Base-by-base conservation (phyloP, 805 yeast species). In the Kodamaea hsintzibuensis region DNA sequence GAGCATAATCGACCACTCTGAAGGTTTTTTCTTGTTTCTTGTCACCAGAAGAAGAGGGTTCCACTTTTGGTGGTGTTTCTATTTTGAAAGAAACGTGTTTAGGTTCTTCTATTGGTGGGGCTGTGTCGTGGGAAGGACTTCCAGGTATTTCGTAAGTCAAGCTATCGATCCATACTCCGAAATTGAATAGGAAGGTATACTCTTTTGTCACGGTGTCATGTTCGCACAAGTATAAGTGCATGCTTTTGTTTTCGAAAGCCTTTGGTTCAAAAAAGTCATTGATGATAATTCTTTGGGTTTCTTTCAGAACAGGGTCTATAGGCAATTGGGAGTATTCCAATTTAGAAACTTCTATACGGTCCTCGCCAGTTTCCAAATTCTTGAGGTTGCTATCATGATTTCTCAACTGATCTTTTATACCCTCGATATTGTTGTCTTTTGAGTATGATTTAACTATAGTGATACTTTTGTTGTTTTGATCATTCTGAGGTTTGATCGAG, bases 371-470 rank as follows among this genome's bases (percentile, higher is more conserved):
- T 30, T 49, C 25, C 39, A 50, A 52, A 16, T 43, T 45, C 14
- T 52, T 52, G n/a, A 49, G 37, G 40, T 51, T 46, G 47, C 47
- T 42, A 9, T 54, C 50, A 6, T 56, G 53, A 14, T 55, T 56
- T 10, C 44, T 43, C 9, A 62, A 51, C 7, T 53, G 46, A 33
- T 49, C 50, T 18, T 55, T 56, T 3, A 67, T 55, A 3, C 47
- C 38, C 1, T 55, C 55, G 1, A 52, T 44, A 12, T 57, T 54
- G 17, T 53, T 53, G 19, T 55, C 56, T n/a, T 57, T 50, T 10
- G 63, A 64, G 25, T 55, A 57, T 1, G 73, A 58, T 46, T 75
- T 75, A 9, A 71, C 67, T 12, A 76, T 71, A 0, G 71, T 55
- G n/a, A 76, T 57, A 16, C 68, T 58, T 38, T 62, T 63, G 30